A percentile compares a stretch with the other conserved stretches of the same genome.
phyloP scores from a whole-genome alignment of 2,329 filamentous ascomycete genomes.

The Hypoxylon sp. region DNA sequence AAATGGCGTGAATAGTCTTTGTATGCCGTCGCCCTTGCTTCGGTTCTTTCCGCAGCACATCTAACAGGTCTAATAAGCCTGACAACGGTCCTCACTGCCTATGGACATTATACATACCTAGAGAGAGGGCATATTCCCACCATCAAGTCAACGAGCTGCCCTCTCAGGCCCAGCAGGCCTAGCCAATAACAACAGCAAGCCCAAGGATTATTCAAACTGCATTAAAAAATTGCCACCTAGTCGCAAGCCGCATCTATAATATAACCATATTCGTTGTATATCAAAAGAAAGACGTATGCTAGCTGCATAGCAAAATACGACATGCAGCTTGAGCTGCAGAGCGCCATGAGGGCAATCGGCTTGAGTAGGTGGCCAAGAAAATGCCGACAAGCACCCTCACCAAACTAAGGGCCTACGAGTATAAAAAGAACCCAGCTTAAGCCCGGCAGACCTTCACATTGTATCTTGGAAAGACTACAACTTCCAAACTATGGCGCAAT shows the following conservation, averaged over 20 bases:
- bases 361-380: neutral
- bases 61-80: too few relatives aligned
- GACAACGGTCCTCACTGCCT: too few relatives aligned
- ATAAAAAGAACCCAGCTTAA: constrained; percentile 4
- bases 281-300: neutral
- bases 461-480: neutral
- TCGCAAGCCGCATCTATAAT: neutral
- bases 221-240: neutral
- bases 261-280: neutral
- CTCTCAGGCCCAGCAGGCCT: neutral
- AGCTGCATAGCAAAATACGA: too few relatives aligned
- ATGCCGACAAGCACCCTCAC: neutral
- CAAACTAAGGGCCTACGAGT: constrained; percentile 4
- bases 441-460: neutral
- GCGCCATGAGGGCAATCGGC: neutral
- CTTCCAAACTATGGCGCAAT: neutral
- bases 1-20: too few relatives aligned
- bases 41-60: too few relatives aligned
- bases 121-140: too few relatives aligned
- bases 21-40: too few relatives aligned
- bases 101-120: neutral
- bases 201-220: neutral
- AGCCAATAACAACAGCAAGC: neutral
- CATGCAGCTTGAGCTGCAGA: too few relatives aligned
- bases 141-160: too few relatives aligned